Conservation (phyloP, 805 yeast genomes). For the Teunomyces tritomae region DNA sequence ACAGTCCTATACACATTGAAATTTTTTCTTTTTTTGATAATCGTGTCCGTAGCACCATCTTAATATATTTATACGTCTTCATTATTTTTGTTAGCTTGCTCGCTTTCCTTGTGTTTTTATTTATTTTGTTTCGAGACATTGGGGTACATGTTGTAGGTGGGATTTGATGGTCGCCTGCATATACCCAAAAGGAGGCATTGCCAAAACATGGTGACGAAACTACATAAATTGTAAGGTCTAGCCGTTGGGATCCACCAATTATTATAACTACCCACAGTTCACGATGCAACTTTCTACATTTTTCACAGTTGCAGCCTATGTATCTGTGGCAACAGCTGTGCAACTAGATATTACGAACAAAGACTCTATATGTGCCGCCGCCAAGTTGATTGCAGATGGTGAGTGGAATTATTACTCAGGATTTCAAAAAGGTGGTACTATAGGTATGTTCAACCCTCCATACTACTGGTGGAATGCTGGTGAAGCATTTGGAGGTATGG, state of each 20-base stretch:
- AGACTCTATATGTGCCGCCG: slow-evolving; percentile 43
- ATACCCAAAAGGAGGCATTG: slow-evolving; percentile 3
- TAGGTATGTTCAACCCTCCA: slow-evolving; percentile 45
- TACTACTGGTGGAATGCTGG: slow-evolving; percentile 57
- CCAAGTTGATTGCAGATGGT: slow-evolving; percentile 33
- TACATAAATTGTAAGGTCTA: background rate
- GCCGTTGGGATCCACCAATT: background rate
- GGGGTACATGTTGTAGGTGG: background rate
- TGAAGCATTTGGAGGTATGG: slow-evolving; percentile 48
- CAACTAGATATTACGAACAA: slow-evolving; percentile 37
- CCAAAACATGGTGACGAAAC: slow-evolving; percentile 4
- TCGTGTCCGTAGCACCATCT: no score
- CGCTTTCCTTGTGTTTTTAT: background rate
- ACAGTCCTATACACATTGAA: no score
- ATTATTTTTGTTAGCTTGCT: background rate
- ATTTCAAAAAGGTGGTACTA: slow-evolving; percentile 38
- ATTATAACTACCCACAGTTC: background rate
- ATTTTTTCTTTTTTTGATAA: no score
- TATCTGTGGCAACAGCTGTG: slow-evolving; percentile 19
- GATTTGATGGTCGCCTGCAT: background rate
- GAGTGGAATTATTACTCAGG: slow-evolving; percentile 48
- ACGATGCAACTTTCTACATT: slow-evolving; percentile 1
- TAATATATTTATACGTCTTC: no score
- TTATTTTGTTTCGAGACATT: background rate
- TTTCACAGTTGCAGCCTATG: background rate